Base-by-base conservation (phyloP, 257 asterid genomes). In the Plantago major region DNA sequence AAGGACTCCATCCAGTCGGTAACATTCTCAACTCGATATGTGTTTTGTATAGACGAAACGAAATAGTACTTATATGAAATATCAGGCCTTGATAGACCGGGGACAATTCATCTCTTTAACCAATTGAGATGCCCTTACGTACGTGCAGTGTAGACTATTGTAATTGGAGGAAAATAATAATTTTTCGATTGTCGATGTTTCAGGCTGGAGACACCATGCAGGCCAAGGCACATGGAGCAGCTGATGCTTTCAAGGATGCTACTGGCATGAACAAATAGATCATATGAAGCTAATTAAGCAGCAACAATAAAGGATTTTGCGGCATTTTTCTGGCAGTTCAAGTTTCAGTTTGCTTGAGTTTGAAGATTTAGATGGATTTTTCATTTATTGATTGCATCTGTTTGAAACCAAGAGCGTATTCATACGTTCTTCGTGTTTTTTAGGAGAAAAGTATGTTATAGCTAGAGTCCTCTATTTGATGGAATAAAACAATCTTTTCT, bases 1-100 rank as follows among this genome's bases (percentile, higher is more conserved):
- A 77, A 73, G 70, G 84, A 82, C 55, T 58, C 89, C 7, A 10
- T 71, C 59, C 84, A 79, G 46, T 63, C 78, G 73, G 89, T 79
- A 53, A 46, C 22, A 18, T 7, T 4, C 40, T 33, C 8, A 33
- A 22, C 19, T 53, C 17, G 13, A 51, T 1, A 8, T 4, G 40
- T 33, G 17, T 51, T 15, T 11, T 11, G 50, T 16, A 50, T 8
- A 9, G 11, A 0, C 11, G 37, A 50, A 17, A 18, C 1, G n/a
- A n/a, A n/a, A n/a, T n/a, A n/a, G 37, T 30, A 33, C 40, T 0
- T 33, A 33, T 3, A 33, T 33, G 40, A 33, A 33, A 33, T 1
- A 7, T n/a, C n/a, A n/a, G n/a, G n/a, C n/a, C n/a, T n/a, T n/a
- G n/a, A n/a, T n/a, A n/a, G n/a, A n/a, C n/a, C n/a, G n/a, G n/a